phyloP scores from a whole-genome alignment of 2,329 filamentous ascomycete genomes.

The Hymenoscyphus albidus region DNA sequence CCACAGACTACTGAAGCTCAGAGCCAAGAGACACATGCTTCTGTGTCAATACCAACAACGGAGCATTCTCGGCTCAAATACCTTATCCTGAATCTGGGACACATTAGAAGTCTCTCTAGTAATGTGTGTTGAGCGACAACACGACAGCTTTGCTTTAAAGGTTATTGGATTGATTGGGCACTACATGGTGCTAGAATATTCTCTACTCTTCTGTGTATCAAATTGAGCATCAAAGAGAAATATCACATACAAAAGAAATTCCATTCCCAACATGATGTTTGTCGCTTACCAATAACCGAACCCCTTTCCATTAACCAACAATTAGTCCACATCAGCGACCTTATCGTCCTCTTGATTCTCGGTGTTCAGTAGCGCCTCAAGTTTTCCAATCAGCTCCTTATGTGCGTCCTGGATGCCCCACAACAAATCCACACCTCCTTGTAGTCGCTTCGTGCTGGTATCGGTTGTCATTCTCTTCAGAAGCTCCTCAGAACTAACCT shows the following conservation, averaged over 20 bases:
- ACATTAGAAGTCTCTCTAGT: not conserved
- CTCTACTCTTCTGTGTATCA: not conserved
- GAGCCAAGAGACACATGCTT: not conserved
- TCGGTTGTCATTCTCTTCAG: not conserved
- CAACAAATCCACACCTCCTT: not conserved
- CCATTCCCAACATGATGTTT: not conserved
- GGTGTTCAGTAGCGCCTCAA: not conserved
- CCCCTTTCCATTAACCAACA: not conserved
- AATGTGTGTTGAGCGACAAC: not conserved
- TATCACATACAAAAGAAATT: not conserved
- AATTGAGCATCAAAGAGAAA: not conserved
- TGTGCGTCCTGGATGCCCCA: not conserved
- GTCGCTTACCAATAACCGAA: conserved; percentile 1
- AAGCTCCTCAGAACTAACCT: conserved; percentile 2
- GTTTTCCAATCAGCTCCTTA: not conserved
- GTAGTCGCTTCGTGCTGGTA: not conserved
- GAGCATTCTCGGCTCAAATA: too few species aligned
- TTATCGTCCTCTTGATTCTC: not conserved
- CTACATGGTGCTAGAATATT: not conserved
- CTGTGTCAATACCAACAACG: too few species aligned
- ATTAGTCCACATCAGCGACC: not conserved
- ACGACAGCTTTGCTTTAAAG: not conserved
- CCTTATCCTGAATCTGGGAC: too few species aligned
- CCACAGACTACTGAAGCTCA: not conserved
- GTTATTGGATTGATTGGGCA: not conserved